Evolutionary conservation across 768 basidiomycete genomes (phyloP).

Genomic region (Austroboletus festivus): DNA sequence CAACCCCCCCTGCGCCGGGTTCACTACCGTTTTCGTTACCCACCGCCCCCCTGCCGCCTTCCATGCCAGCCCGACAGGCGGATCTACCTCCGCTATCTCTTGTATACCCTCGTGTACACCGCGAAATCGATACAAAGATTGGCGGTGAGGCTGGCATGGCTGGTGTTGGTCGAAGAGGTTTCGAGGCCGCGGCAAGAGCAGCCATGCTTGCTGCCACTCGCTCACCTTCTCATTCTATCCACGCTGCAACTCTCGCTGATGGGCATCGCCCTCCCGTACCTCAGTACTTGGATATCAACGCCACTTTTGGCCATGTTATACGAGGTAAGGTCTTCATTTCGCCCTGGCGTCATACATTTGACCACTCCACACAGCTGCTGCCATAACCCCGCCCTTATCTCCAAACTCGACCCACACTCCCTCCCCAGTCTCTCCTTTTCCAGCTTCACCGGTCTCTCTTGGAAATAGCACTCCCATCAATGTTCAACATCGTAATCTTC

Average conservation of each 20-base stretch:
- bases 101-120: constrained; percentile 6
- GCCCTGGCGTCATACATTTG: constrained; percentile 1
- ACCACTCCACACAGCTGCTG: constrained; percentile 18
- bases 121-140: constrained; percentile 61
- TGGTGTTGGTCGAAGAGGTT: constrained; percentile 83
- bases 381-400: constrained; percentile 33
- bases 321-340: constrained; percentile 27
- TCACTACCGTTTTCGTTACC: constrained; percentile 16
- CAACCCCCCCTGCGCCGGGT: constrained; percentile 6
- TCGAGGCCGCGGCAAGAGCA: constrained; percentile 68
- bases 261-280: constrained; percentile 36
- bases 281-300: constrained; percentile 46
- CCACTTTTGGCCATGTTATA: constrained; percentile 27
- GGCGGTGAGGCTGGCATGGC: constrained; percentile 87
- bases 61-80: constrained; percentile 16
- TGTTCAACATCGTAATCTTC: constrained; percentile 15
- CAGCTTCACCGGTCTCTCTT: constrained; percentile 23
- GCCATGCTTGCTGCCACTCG: constrained; percentile 42
- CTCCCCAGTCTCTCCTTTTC: constrained; percentile 35
- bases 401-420: constrained; percentile 31
- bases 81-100: constrained; percentile 17
- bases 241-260: constrained; percentile 4
- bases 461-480: constrained; percentile 11
- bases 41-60: constrained; percentile 1
- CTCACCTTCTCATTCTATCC: constrained; percentile 9